phyloP scores from a whole-genome alignment of 768 basidiomycete species.

The Trametes coccinea region DNA sequence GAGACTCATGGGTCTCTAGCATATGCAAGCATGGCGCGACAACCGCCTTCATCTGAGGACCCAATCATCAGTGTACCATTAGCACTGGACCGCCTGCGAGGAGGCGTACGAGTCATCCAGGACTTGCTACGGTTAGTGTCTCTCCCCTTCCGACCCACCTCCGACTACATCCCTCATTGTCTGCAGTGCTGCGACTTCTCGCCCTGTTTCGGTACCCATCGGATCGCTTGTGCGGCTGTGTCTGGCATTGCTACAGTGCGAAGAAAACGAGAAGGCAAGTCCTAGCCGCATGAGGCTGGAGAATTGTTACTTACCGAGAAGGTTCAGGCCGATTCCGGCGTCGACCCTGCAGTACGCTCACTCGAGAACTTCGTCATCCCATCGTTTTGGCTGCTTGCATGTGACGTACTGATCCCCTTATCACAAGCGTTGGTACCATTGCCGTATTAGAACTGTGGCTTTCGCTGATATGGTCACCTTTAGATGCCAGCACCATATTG shows the following conservation, averaged over 20 bases:
- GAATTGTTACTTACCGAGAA: background rate
- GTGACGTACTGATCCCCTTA: constrained; percentile 50
- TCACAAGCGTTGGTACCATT: constrained; percentile 46
- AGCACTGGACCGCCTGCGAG: constrained; percentile 61
- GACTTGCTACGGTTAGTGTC: constrained; percentile 44
- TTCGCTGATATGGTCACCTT: background rate
- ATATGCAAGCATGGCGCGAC: constrained; percentile 21
- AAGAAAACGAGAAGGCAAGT: constrained; percentile 49
- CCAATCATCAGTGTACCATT: constrained; percentile 53
- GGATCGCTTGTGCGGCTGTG: constrained; percentile 59
- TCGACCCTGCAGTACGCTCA: constrained; percentile 51
- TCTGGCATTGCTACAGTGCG: constrained; percentile 46
- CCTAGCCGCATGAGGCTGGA: too few relatives aligned
- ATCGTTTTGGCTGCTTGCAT: constrained; percentile 53
- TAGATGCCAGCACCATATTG: constrained; percentile 57
- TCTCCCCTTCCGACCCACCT: background rate
- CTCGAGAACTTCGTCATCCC: constrained; percentile 58
- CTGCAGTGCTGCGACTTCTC: constrained; percentile 51
- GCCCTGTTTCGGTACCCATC: constrained; percentile 71
- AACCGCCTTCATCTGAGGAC: constrained; percentile 39
- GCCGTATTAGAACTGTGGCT: background rate
- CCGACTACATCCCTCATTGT: constrained; percentile 3
- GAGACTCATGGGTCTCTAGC: background rate
- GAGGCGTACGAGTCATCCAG: constrained; percentile 49
- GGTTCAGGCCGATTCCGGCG: constrained; percentile 46